Evolutionary conservation across 2,329 filamentous ascomycete species (phyloP), one percentile per base, ranked within the genome.

Genomic region (Lasiodiplodia hormozganensis): DNA sequence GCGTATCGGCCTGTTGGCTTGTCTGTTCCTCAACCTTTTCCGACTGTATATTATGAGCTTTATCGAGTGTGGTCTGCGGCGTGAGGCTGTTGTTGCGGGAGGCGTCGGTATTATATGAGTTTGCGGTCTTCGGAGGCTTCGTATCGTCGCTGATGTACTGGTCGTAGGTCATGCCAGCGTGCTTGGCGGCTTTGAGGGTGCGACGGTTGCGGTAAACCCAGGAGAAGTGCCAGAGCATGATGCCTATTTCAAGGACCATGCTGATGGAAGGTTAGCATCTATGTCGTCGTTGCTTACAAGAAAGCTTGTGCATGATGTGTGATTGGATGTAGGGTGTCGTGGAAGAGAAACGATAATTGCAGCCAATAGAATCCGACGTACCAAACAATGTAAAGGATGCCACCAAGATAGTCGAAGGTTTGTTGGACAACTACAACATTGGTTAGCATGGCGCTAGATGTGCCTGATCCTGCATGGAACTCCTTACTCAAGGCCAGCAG

Each of bases 331-430:
- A 21, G 49, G n/a, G 23, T 54, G 28, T 11, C 11, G 23, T 25
- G 25, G 25, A 4, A 8, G 16, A 16, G 23, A 4, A n/a, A 4
- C 18, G 21, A 18, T 38, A 28, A 2, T 21, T 14, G 36, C 40
- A 28, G 23, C 18, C n/a, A 38, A 31, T 31, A 36, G 14, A 21
- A 11, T 21, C 5, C 2, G 49, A 76, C 85, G 78, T 79, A 88
- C 86, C 86, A 87, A 8, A 87, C 76, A 62, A 89, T 86, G 73
- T 90, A 90, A 69, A 89, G 75, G 2, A 87, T 81, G 0, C 87
- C 87, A 3, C 88, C 89, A 0, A 90, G 78, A 4, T 87, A 78
- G 73, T 90, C 89, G 72, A 90, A 90, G 2, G 82, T 85, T 28
- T 86, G 82, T 72, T 90, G 88, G 0, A 85, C 87, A 54, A 85